Base-by-base conservation (phyloP, 2,329 filamentous ascomycete species). In the Diplodia sapinea region DNA sequence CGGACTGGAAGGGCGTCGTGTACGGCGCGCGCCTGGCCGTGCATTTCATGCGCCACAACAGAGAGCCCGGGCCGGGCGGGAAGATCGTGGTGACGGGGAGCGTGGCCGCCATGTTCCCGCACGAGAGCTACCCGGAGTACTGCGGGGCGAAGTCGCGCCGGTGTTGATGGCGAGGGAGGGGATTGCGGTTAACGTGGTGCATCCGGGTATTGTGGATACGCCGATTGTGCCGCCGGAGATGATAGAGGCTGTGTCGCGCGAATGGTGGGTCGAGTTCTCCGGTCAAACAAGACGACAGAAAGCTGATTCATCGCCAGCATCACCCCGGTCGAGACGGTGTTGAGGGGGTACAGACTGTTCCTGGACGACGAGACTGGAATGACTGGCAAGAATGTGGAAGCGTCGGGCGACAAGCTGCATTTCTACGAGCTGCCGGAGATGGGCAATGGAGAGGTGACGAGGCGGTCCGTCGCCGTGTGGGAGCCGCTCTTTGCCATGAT, bases 1-100 rank as follows among this genome's bases (percentile, higher is more conserved):
- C 84, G n/a, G 79, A 83, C 71, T 82, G 82, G 74, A 85, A 85
- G 72, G 82, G 82, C 3, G 79, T 86, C 1, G 72, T 86, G 0
- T 85, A 85, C 66, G 82, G 83, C 4, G 82, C 79, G 1, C 79
- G 80, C 66, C 75, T 86, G 9, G 82, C 84, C 1, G 82, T 81
- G 11, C 83, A 86, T 70, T 86, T 84, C 72, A 86, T 86, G 84
- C 78, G 83, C 13, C 79, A 84, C 68, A 86, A 85, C 67, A 57
- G 70, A 2, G 36, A 4, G 36, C 71, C 74, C 2, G 73, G 72
- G 0, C 78, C 78, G 0, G 81, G 81, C 2, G 83, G 82, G 0
- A 79, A 75, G 66, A 82, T 85, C 64, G 74, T 84, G 12, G 77
- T 79, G 0, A 84, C 82, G 0, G 77, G 78, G 2, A 83, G 79